phyloP scores from a whole-genome alignment of 2,329 filamentous ascomycete species.

The Fusarium nodosum region DNA sequence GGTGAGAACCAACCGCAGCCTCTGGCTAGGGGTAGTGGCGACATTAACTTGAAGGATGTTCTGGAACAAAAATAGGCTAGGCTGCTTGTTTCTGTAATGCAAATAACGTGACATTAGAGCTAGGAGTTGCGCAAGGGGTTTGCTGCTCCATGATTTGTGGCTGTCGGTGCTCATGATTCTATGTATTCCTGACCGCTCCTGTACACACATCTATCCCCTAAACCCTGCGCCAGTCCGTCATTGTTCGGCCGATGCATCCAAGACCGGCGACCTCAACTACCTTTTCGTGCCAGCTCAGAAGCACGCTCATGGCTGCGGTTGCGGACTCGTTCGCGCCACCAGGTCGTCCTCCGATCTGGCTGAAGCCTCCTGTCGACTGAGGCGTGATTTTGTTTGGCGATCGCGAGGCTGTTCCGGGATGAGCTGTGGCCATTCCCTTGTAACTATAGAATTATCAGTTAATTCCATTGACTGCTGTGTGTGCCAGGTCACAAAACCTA shows the following conservation, averaged over 20 bases:
- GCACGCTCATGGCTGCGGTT: constrained; percentile 92
- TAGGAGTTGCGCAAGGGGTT: not conserved
- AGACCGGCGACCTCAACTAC: constrained; percentile 92
- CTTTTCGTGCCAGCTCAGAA: constrained; percentile 99
- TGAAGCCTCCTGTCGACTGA: constrained; percentile 85
- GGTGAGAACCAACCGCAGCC: constrained; percentile 83
- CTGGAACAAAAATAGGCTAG: constrained; percentile 61
- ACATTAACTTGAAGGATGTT: constrained; percentile 90
- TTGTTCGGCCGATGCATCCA: constrained; percentile 91
- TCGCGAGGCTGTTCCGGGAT: constrained; percentile 59
- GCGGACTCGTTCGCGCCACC: constrained; percentile 74
- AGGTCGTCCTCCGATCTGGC: constrained; percentile 75
- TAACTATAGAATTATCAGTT: constrained; percentile 67
- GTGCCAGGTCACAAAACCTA: constrained; percentile 62
- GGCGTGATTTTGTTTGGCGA: constrained; percentile 69
- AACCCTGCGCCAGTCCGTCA: constrained; percentile 93
- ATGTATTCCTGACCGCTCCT: constrained; percentile 36
- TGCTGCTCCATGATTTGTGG: constrained; percentile 11
- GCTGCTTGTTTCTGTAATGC: constrained; percentile 19
- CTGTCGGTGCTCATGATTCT: constrained; percentile 37
- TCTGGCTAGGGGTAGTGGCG: constrained; percentile 83
- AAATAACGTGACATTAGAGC: constrained; percentile 32
- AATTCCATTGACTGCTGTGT: not conserved
- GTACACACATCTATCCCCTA: constrained; percentile 39
- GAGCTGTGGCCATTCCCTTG: constrained; percentile 82